Conservation (phyloP, 345 rosid species). For the Populus nigra region DNA sequence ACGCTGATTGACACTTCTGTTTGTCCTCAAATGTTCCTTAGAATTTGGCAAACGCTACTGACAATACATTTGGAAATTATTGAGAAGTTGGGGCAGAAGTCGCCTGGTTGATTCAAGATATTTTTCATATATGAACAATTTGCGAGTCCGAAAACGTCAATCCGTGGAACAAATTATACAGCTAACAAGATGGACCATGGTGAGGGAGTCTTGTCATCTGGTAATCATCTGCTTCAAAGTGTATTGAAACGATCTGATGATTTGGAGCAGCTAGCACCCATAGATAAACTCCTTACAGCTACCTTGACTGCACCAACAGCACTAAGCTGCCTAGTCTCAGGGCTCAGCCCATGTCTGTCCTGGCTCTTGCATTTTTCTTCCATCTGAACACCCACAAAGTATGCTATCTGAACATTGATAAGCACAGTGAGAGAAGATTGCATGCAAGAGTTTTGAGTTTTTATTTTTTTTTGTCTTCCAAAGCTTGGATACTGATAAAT, state of each 20-base stretch:
- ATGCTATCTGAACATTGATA: constrained; percentile 58
- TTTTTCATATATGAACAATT: not conserved
- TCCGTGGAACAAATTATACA: not conserved
- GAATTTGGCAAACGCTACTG: no score
- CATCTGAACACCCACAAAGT: constrained; percentile 68
- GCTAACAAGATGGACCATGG: not conserved
- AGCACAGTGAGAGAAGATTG: not conserved
- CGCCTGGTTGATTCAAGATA: not conserved
- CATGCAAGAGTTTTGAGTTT: not conserved
- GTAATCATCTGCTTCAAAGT: constrained; percentile 12
- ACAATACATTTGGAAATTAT: no score
- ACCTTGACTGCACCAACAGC: constrained; percentile 81
- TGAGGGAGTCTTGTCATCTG: not conserved
- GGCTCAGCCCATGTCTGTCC: constrained; percentile 51
- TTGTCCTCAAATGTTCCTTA: no score
- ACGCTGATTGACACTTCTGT: no score
- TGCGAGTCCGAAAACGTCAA: not conserved
- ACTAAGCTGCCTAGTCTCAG: constrained; percentile 71
- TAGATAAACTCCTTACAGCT: constrained; percentile 71
- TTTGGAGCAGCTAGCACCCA: constrained; percentile 46
- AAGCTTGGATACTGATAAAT: not conserved
- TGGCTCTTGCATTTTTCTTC: constrained; percentile 49
- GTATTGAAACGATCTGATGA: constrained; percentile 20
- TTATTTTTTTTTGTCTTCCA: not conserved
- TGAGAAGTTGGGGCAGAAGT: no score